A percentile compares a stretch with the other conserved stretches of the same genome.
Evolutionary conservation across 352 stramenopile species (phyloP).

Genomic region (Achlya hypogyna): DNA sequence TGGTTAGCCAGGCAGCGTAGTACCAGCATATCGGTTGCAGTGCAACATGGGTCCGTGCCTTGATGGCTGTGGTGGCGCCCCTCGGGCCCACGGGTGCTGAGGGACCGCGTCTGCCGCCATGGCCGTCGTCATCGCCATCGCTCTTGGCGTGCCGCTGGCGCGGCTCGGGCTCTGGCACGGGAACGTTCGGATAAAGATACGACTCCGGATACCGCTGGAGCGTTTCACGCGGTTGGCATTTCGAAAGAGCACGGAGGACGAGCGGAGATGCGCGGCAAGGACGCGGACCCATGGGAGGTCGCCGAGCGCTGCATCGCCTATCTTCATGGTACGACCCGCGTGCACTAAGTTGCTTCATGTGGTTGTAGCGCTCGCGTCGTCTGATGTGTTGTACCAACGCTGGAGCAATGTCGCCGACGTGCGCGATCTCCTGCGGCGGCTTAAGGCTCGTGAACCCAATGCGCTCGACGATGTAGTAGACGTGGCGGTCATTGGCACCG

Average conservation of each 20-base stretch:
- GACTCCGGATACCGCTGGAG: background rate
- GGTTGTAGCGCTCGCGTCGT: background rate
- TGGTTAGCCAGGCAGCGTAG: too few species aligned
- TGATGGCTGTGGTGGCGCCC: too few species aligned
- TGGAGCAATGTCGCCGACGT: background rate
- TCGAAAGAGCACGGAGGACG: background rate
- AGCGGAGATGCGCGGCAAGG: background rate
- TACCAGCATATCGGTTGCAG: too few species aligned
- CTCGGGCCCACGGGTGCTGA: too few species aligned
- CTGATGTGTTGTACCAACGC: background rate
- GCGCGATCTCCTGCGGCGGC: background rate
- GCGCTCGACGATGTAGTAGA: background rate
- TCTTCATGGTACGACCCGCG: background rate
- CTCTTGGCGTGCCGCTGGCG: too few species aligned
- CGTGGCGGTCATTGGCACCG: background rate
- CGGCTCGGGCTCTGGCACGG: too few species aligned
- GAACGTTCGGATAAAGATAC: too few species aligned
- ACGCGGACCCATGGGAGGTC: background rate
- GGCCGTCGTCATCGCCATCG: too few species aligned
- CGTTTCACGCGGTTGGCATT: background rate
- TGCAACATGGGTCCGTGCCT: too few species aligned
- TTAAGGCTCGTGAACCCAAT: background rate
- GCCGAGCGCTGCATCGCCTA: background rate
- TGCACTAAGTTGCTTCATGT: background rate
- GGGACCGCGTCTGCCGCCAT: too few species aligned